Percentiles rank a stretch among this genome's conserved stretches.
These are phyloP conservation scores for Picea mariana DNA, from an alignment of 83 land plant genomes.

Conservation along the genomic window DNA sequence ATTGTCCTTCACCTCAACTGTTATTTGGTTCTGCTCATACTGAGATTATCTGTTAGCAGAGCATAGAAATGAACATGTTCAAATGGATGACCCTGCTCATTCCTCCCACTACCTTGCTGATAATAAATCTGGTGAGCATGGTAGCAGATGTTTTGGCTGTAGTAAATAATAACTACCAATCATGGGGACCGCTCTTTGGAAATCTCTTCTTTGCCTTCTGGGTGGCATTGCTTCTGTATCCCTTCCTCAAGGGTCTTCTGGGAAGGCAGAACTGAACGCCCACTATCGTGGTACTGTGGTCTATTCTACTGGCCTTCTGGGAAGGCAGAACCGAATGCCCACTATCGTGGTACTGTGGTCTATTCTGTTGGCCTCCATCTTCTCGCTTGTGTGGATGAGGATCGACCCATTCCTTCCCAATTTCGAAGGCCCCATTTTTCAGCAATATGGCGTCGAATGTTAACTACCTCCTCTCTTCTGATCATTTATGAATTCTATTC, in stretches of 20 bases:
- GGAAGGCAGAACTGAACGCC: slow-evolving; percentile 14
- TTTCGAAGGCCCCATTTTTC: background rate
- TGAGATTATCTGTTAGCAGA: too few relatives aligned
- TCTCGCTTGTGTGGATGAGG: slow-evolving; percentile 76
- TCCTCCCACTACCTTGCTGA: slow-evolving; percentile 78
- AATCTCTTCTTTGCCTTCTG: slow-evolving; percentile 74
- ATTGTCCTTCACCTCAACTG: too few relatives aligned
- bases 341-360: slow-evolving; percentile 84
- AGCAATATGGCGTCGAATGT: slow-evolving; percentile 10
- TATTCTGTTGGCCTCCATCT: slow-evolving; percentile 71
- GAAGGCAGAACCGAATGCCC: slow-evolving; percentile 76
- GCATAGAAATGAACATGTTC: slow-evolving; percentile 37
- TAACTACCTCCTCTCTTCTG: too few relatives aligned
- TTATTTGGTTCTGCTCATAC: too few relatives aligned
- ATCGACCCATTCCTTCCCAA: slow-evolving; percentile 73
- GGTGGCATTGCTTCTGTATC: slow-evolving; percentile 72
- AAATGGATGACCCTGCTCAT: slow-evolving; percentile 85
- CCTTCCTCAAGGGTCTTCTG: slow-evolving; percentile 80
- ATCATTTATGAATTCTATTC: too few relatives aligned
- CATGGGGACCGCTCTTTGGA: slow-evolving; percentile 74
- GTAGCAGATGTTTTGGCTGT: slow-evolving; percentile 76
- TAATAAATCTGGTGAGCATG: slow-evolving; percentile 74
- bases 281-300: too few relatives aligned
- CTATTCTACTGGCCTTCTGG: too few relatives aligned
- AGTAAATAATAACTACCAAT: slow-evolving; percentile 64